These are phyloP conservation scores for Cornus suecica DNA, from an alignment of 148 eudicot genomes.

Conservation along the genomic window DNA sequence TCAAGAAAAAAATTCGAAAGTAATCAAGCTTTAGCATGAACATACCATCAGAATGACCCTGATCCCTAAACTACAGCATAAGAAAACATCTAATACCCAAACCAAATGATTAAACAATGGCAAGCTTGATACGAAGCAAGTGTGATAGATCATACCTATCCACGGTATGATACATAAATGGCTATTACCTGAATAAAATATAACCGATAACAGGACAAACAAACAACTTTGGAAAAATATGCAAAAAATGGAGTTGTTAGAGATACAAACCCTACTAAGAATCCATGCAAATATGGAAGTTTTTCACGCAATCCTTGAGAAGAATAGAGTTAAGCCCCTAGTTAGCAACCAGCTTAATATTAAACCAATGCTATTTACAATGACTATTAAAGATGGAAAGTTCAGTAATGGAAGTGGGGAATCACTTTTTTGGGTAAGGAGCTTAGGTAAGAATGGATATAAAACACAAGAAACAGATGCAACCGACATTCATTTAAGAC, in stretches of 20 bases:
- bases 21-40: constrained; percentile 5
- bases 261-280: neutral
- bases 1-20: neutral
- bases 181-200: neutral
- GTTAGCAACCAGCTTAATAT: no score
- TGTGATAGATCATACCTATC: neutral
- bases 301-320: no score
- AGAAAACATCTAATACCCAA: neutral
- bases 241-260: neutral
- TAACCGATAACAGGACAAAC: neutral
- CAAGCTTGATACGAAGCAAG: neutral
- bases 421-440: no score
- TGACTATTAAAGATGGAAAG: no score
- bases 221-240: no score
- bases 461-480: no score
- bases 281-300: neutral
- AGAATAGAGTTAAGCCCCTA: no score
- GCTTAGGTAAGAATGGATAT: no score
- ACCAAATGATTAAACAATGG: neutral
- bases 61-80: neutral
- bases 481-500: no score
- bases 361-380: no score
- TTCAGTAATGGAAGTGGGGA: no score
- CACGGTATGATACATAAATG: neutral
- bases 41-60: neutral